phyloP scores from a whole-genome alignment of 129 eudicot species.

The Artemisia tridentata region DNA sequence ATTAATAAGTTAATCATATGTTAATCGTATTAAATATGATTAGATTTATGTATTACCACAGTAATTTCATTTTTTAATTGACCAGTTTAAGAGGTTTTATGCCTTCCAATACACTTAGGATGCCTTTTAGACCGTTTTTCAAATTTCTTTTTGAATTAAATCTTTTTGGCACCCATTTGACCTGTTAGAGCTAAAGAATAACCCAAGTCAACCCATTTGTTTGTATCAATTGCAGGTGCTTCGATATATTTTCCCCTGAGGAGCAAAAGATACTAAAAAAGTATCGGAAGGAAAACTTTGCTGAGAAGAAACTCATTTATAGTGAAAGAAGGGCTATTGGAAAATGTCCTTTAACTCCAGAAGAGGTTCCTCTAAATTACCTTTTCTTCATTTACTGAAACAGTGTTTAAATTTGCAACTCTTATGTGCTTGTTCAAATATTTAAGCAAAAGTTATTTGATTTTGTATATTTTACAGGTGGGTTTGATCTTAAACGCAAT shows the following conservation, averaged over 20 bases:
- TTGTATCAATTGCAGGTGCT: conserved; percentile 57
- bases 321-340: conserved; percentile 91
- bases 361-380: conserved; percentile 57
- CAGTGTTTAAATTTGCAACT: neutral
- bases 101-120: neutral
- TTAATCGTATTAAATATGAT: too few species aligned
- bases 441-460: neutral
- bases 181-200: too few species aligned
- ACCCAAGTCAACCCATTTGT: neutral
- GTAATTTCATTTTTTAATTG: neutral
- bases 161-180: too few species aligned
- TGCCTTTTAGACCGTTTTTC: neutral
- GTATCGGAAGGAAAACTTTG: conserved; percentile 77
- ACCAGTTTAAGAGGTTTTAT: neutral
- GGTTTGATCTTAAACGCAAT: conserved; percentile 74
- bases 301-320: conserved; percentile 64
- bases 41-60: too few species aligned
- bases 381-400: neutral
- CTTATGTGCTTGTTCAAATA: neutral
- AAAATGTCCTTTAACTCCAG: conserved; percentile 95
- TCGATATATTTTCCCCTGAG: conserved; percentile 76
- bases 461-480: conserved; percentile 47
- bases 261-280: conserved; percentile 70
- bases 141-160: too few species aligned
- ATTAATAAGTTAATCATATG: too few species aligned